These are phyloP conservation scores for Exserohilum turcica DNA, from an alignment of 2,329 filamentous ascomycete genomes.

Conservation along the genomic window DNA sequence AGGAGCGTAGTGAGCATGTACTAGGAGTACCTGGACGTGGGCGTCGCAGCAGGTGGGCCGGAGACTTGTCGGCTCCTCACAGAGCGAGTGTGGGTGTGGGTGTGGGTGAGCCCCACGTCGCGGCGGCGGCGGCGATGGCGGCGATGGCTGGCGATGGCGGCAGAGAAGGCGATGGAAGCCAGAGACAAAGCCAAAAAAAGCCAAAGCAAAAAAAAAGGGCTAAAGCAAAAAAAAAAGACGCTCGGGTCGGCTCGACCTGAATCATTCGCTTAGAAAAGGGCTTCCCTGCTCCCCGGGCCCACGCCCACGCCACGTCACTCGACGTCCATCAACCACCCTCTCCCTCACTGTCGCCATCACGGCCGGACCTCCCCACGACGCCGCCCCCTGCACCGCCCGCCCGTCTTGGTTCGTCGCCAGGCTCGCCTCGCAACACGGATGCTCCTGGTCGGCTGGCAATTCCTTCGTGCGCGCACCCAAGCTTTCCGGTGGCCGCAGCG, in stretches of 20 bases:
- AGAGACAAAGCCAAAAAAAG: too few relatives aligned
- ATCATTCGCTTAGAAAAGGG: slow-evolving; percentile 16
- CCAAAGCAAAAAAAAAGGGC: too few relatives aligned
- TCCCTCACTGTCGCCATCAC: slow-evolving; percentile 19
- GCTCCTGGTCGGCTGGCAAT: slow-evolving; percentile 26
- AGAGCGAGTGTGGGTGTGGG: too few relatives aligned
- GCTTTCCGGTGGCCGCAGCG: slow-evolving; percentile 20
- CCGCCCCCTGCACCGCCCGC: slow-evolving; percentile 35
- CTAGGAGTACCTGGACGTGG: too few relatives aligned
- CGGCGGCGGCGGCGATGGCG: slow-evolving; percentile 30
- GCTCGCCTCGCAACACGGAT: slow-evolving; percentile 22
- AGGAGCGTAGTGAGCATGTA: too few relatives aligned
- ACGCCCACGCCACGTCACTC: slow-evolving; percentile 36
- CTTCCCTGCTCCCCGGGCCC: slow-evolving; percentile 18
- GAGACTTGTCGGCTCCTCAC: slow-evolving; percentile 17
- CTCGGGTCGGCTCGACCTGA: slow-evolving; percentile 30
- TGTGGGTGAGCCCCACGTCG: slow-evolving; percentile 6
- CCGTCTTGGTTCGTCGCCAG: slow-evolving; percentile 29
- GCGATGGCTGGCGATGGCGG: too few relatives aligned
- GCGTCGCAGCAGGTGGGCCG: slow-evolving; percentile 12
- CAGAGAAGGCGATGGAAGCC: slow-evolving; percentile 20
- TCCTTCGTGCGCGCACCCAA: slow-evolving; percentile 31
- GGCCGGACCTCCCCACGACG: slow-evolving; percentile 25
- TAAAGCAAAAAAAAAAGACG: slow-evolving; percentile 6
- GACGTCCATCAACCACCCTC: slow-evolving; percentile 33